phyloP scores from a whole-genome alignment of 2,329 filamentous ascomycete genomes.

The Calonectria pteridis region DNA sequence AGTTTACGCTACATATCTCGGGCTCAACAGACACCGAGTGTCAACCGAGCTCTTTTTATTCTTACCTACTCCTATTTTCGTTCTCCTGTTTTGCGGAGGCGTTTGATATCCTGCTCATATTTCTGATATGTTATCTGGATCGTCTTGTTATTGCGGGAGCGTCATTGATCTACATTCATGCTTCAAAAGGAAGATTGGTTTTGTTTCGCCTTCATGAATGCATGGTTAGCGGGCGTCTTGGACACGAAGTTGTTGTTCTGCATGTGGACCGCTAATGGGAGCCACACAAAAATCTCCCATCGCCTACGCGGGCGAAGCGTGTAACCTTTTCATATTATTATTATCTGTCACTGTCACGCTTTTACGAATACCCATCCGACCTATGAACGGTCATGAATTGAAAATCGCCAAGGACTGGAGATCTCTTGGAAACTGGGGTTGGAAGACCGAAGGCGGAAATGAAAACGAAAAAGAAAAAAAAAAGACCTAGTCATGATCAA shows the following conservation, averaged over 20 bases:
- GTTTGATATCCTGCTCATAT: background rate
- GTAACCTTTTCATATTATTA: slow-evolving; percentile 22
- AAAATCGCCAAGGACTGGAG: slow-evolving; percentile 4
- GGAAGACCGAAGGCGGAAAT: slow-evolving; percentile 12
- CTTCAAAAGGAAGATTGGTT: slow-evolving; percentile 5
- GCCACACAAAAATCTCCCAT: slow-evolving; percentile 26
- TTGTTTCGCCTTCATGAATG: background rate
- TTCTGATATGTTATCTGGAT: slow-evolving; percentile 3
- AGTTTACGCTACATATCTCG: slow-evolving; percentile 23
- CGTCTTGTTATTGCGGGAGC: slow-evolving; percentile 11
- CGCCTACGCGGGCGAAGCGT: slow-evolving; percentile 31
- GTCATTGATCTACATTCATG: slow-evolving; percentile 10
- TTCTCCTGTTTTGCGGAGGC: slow-evolving; percentile 4
- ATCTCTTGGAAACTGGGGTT: background rate
- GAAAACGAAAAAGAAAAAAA: slow-evolving; percentile 13
- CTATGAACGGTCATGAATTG: slow-evolving; percentile 29
- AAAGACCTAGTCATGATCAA: background rate
- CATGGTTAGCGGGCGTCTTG: background rate
- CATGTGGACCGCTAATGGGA: slow-evolving; percentile 10
- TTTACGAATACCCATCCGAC: slow-evolving; percentile 25
- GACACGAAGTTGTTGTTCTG: background rate
- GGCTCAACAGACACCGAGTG: background rate
- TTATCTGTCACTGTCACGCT: slow-evolving; percentile 25
- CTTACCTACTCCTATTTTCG: slow-evolving; percentile 10
- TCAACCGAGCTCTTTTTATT: background rate